Evolutionary conservation across 2,329 filamentous ascomycete species (phyloP).

Genomic region (Aspergillus oerlinghausenensis): DNA sequence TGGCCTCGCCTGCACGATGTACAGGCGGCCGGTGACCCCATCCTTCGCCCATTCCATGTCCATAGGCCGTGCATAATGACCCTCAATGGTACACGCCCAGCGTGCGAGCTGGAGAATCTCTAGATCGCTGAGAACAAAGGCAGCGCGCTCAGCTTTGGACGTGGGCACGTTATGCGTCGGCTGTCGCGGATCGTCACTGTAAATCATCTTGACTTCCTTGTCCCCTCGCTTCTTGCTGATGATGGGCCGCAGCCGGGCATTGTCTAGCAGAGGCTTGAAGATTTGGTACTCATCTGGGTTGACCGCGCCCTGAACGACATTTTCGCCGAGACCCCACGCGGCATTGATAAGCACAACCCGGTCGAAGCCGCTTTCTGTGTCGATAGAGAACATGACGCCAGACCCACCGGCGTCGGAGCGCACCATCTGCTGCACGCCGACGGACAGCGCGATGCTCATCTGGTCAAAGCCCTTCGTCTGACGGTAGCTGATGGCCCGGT

Average conservation of each 20-base stretch:
- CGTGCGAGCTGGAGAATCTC: slow-evolving; percentile 35
- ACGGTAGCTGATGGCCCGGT: slow-evolving; percentile 36
- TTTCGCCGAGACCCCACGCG: slow-evolving; percentile 38
- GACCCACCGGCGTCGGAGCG: slow-evolving; percentile 33
- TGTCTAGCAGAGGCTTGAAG: slow-evolving; percentile 34
- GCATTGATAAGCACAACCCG: slow-evolving; percentile 39
- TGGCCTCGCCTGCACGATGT: slow-evolving; percentile 36
- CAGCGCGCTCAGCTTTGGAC: slow-evolving; percentile 30
- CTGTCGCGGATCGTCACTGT: slow-evolving; percentile 20
- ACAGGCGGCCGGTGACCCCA: slow-evolving; percentile 21
- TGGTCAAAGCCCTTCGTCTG: slow-evolving; percentile 20
- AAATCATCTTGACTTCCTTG: slow-evolving; percentile 34
- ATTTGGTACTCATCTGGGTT: slow-evolving; percentile 39
- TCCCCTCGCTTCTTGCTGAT: slow-evolving; percentile 33
- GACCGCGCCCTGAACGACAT: slow-evolving; percentile 35
- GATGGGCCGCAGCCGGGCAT: slow-evolving; percentile 24
- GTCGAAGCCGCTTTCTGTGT: slow-evolving; percentile 39
- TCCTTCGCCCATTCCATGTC: slow-evolving; percentile 41
- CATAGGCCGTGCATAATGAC: slow-evolving; percentile 35
- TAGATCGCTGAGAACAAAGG: slow-evolving; percentile 29
- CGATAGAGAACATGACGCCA: slow-evolving; percentile 41
- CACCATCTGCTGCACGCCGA: slow-evolving; percentile 25
- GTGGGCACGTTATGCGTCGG: slow-evolving; percentile 36
- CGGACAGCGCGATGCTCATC: slow-evolving; percentile 16
- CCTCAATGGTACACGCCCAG: slow-evolving; percentile 34